These are phyloP conservation scores for Botrytis elliptica DNA, from an alignment of 2,329 filamentous ascomycete genomes.

Conservation along the genomic window DNA sequence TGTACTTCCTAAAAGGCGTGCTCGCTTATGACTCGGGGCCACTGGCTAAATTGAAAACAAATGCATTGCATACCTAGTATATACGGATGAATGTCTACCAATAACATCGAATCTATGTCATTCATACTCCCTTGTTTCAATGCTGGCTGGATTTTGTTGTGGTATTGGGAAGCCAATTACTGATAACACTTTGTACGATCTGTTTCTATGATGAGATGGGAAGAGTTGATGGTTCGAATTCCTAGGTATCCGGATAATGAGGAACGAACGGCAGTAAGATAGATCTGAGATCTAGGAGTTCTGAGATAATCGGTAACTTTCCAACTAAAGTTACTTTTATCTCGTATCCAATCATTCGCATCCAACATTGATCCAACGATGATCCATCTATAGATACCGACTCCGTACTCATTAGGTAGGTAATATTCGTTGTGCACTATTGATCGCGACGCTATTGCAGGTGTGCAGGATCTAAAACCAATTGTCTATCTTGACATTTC, in stretches of 20 bases:
- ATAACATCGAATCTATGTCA: background rate
- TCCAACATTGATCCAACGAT: background rate
- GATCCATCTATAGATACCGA: background rate
- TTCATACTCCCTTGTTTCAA: background rate
- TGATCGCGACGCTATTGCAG: background rate
- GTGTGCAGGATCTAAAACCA: background rate
- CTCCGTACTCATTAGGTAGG: background rate
- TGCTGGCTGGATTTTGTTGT: background rate
- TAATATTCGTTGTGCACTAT: background rate
- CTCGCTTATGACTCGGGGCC: conserved; percentile 7
- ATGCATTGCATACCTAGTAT: background rate
- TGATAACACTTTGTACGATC: background rate
- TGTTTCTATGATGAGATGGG: background rate
- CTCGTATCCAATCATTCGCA: background rate
- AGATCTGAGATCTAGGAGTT: background rate
- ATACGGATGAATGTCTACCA: background rate
- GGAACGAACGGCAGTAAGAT: background rate
- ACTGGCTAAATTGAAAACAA: background rate
- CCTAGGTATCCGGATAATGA: background rate
- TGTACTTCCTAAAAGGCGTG: background rate
- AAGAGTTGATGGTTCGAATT: background rate
- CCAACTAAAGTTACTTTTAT: background rate
- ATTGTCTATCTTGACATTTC: background rate
- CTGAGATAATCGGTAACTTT: background rate
- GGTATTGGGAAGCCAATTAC: background rate